Conservation (phyloP, 192 early-diverging fungal species). For the Coemansia guatemalensis region DNA sequence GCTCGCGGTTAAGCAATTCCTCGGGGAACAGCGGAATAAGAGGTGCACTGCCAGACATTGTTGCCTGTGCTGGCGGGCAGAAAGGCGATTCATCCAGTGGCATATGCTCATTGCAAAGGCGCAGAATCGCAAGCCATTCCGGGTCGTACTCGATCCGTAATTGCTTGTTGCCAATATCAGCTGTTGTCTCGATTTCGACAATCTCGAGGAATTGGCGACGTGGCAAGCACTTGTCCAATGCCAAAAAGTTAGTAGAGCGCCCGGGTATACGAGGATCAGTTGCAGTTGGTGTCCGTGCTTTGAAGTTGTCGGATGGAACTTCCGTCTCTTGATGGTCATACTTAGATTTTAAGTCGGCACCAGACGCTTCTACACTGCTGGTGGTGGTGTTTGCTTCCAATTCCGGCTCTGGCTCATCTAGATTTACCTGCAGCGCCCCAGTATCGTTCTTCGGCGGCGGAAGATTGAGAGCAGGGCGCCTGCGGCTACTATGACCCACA, state of each 20-base stretch:
- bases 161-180: conserved; percentile 36
- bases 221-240: conserved; percentile 93
- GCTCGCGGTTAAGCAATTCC: conserved; percentile 60
- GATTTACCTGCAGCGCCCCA: background rate
- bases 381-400: too few relatives aligned
- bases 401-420: too few relatives aligned
- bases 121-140: conserved; percentile 81
- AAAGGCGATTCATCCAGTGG: conserved; percentile 54
- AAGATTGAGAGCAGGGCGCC: conserved; percentile 24
- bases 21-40: conserved; percentile 23
- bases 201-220: conserved; percentile 81
- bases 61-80: conserved; percentile 43
- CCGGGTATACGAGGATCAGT: conserved; percentile 24
- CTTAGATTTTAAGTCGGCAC: too few relatives aligned
- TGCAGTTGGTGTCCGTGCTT: background rate
- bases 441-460: conserved; percentile 33
- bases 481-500: background rate
- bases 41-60: conserved; percentile 43
- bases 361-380: too few relatives aligned
- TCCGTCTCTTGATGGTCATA: too few relatives aligned
- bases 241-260: conserved; percentile 75
- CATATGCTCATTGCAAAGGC: conserved; percentile 60
- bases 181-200: conserved; percentile 56
- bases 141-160: conserved; percentile 77
- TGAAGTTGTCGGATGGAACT: background rate